These are phyloP conservation scores for Grifola frondosa DNA, from an alignment of 1,284 basidiomycete genomes.

Conservation along the genomic window DNA sequence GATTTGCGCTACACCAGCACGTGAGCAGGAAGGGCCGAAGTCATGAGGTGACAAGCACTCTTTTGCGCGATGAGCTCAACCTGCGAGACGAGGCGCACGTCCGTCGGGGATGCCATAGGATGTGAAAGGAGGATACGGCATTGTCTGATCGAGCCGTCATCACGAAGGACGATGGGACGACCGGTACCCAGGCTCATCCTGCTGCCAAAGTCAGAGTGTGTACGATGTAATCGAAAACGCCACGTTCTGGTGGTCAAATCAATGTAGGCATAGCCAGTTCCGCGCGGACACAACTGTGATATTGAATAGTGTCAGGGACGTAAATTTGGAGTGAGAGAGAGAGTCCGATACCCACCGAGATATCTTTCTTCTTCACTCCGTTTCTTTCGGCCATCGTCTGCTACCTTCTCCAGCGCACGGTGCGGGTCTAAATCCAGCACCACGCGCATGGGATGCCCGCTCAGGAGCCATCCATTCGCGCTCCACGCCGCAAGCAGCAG, in stretches of 20 bases:
- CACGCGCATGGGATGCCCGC: constrained; percentile 90
- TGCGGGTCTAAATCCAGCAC: constrained; percentile 89
- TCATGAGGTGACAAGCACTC: no score
- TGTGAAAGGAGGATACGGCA: constrained; percentile 77
- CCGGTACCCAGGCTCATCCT: constrained; percentile 90
- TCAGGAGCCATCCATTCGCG: constrained; percentile 89
- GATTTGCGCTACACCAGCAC: no score
- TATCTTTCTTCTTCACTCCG: constrained; percentile 80
- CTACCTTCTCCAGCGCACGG: constrained; percentile 83
- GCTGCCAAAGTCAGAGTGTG: constrained; percentile 17
- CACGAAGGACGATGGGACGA: constrained; percentile 82
- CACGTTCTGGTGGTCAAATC: constrained; percentile 85
- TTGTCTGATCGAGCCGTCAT: constrained; percentile 81
- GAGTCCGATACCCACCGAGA: constrained; percentile 52
- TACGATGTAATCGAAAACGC: constrained; percentile 10
- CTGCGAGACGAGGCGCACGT: constrained; percentile 81
- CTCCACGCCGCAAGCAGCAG: constrained; percentile 88
- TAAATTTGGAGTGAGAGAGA: no score
- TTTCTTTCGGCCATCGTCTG: constrained; percentile 60
- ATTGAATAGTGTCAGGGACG: constrained; percentile 5
- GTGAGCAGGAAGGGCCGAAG: no score
- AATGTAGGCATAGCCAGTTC: constrained; percentile 91
- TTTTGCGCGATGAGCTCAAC: constrained; percentile 91
- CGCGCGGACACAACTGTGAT: constrained; percentile 78
- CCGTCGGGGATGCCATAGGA: constrained; percentile 83